Evolutionary conservation across 2,329 filamentous ascomycete species (phyloP).

Genomic region (Lachnellula subtilissima): DNA sequence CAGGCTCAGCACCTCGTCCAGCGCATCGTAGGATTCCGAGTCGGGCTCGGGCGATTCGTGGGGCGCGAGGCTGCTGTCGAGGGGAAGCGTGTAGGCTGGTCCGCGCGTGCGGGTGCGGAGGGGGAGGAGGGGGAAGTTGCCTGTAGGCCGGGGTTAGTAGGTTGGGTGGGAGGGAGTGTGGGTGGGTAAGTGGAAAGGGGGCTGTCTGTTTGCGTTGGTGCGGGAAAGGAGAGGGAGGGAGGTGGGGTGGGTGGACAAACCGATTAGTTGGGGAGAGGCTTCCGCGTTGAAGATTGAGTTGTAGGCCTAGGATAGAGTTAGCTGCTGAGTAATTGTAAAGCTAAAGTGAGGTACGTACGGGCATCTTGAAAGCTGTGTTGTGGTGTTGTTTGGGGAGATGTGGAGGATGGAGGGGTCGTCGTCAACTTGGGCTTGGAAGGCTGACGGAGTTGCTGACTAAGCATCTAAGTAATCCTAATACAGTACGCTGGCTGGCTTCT

Average conservation of each 20-base stretch:
- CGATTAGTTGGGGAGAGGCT: constrained; percentile 56
- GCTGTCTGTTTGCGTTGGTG: no score
- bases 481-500: background rate
- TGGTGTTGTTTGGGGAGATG: background rate
- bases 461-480: background rate
- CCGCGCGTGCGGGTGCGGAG: constrained; percentile 92
- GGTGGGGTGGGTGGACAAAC: background rate
- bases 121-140: constrained; percentile 92
- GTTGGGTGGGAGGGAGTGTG: background rate
- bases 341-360: constrained; percentile 3
- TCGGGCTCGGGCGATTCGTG: constrained; percentile 67
- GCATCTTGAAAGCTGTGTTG: constrained; percentile 9
- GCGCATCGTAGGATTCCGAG: constrained; percentile 88
- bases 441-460: background rate
- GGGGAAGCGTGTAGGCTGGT: constrained; percentile 84
- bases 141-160: constrained; percentile 54
- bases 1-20: constrained; percentile 86
- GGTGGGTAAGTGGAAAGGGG: no score
- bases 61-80: constrained; percentile 39
- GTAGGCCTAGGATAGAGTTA: constrained; percentile 63
- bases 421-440: background rate
- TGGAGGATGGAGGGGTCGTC: constrained; percentile 4
- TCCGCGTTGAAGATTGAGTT: constrained; percentile 93
- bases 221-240: background rate
- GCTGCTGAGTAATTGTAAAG: background rate